Evolutionary conservation across 345 rosid genomes (phyloP).

Genomic region (Durio zibethinus): DNA sequence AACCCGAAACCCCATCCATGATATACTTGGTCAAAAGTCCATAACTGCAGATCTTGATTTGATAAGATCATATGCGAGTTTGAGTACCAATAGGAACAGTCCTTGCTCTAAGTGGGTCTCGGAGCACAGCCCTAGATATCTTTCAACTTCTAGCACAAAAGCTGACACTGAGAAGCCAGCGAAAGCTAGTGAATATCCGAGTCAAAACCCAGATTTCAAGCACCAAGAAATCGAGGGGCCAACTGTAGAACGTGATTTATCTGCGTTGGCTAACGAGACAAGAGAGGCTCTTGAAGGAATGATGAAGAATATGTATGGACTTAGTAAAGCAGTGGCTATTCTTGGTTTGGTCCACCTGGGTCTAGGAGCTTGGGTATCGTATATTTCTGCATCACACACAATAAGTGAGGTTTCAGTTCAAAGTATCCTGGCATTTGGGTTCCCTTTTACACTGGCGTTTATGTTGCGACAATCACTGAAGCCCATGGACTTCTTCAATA

Average conservation of each 20-base stretch:
- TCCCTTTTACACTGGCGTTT: constrained; percentile 76
- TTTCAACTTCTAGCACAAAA: constrained; percentile 39
- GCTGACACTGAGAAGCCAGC: constrained; percentile 25
- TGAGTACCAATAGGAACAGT: constrained; percentile 10
- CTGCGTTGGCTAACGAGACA: constrained; percentile 76
- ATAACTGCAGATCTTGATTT: constrained; percentile 2
- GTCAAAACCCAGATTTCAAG: constrained; percentile 59
- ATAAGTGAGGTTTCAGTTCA: constrained; percentile 54
- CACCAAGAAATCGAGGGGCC: constrained; percentile 97
- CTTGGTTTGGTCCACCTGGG: constrained; percentile 67
- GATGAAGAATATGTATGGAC: constrained; percentile 71
- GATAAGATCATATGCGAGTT: constrained; percentile 26
- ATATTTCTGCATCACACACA: constrained; percentile 41
- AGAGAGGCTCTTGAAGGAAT: constrained; percentile 58
- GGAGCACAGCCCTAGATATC: constrained; percentile 32
- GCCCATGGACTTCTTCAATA: constrained; percentile 80
- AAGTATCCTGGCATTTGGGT: constrained; percentile 69
- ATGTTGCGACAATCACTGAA: constrained; percentile 75
- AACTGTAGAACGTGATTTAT: constrained; percentile 80
- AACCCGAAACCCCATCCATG: not conserved
- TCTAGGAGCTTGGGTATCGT: constrained; percentile 64
- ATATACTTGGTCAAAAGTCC: not conserved
- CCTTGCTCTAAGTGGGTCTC: constrained; percentile 7
- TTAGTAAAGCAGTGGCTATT: constrained; percentile 59
- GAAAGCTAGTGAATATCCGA: constrained; percentile 31